Conservation (phyloP, 805 yeast genomes). For the Metschnikowia reukaufii region DNA sequence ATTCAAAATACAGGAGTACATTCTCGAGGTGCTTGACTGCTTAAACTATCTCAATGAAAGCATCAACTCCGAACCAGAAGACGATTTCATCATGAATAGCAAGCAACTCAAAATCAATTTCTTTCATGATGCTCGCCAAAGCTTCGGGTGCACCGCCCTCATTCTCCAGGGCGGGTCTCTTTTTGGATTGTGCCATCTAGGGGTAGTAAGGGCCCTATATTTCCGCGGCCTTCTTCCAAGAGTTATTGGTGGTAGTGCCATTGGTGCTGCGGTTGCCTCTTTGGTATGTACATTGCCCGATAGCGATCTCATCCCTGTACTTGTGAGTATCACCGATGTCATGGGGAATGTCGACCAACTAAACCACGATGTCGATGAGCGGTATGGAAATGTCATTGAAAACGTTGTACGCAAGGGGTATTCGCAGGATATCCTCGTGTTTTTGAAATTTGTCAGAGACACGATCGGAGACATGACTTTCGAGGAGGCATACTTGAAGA, state of each 20-base stretch:
- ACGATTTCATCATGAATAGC: constrained; percentile 42
- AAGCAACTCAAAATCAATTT: constrained; percentile 67
- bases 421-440: constrained; percentile 79
- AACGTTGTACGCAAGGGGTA: constrained; percentile 77
- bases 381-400: constrained; percentile 69
- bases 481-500: constrained; percentile 83
- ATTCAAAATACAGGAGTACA: constrained; percentile 80
- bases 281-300: constrained; percentile 73
- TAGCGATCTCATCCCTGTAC: constrained; percentile 56
- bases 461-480: constrained; percentile 83
- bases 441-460: constrained; percentile 73
- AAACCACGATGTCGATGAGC: constrained; percentile 55
- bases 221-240: constrained; percentile 75
- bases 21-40: constrained; percentile 70
- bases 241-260: constrained; percentile 87
- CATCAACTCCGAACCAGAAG: constrained; percentile 28
- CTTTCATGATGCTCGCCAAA: constrained; percentile 82
- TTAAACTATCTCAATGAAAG: constrained; percentile 58
- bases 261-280: constrained; percentile 92
- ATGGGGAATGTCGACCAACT: constrained; percentile 46
- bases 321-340: constrained; percentile 38
- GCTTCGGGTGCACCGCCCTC: constrained; percentile 88
- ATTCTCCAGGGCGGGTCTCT: constrained; percentile 93
- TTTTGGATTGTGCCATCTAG: constrained; percentile 91
- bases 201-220: constrained; percentile 84